Percentiles rank a stretch among this genome's conserved stretches.
Evolutionary conservation across 352 stramenopile genomes (phyloP).

Genomic region (Pythium aquatile): DNA sequence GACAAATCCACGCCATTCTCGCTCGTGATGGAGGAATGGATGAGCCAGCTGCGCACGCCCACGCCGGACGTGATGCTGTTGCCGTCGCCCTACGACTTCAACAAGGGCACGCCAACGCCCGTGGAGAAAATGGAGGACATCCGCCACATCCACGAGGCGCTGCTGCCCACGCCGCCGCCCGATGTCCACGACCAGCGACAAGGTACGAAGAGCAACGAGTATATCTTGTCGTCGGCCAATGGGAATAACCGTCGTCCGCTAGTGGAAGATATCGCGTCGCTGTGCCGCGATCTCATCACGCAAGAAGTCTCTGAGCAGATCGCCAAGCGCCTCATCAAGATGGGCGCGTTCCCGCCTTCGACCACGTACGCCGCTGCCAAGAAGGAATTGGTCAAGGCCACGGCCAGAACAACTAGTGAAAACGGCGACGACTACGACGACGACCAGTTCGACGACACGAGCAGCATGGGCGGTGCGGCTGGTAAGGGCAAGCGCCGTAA

Average conservation of each 20-base stretch:
- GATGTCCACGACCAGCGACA: slow-evolving; percentile 60
- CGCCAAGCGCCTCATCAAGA: slow-evolving; percentile 21
- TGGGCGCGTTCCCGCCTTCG: slow-evolving; percentile 18
- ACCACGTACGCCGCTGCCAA: slow-evolving; percentile 1
- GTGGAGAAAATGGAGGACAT: slow-evolving; percentile 72
- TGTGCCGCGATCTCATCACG: slow-evolving; percentile 75
- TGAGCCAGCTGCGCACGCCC: slow-evolving; percentile 72
- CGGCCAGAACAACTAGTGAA: background rate
- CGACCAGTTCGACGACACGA: slow-evolving; percentile 27
- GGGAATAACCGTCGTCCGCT: slow-evolving; percentile 46
- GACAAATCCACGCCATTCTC: slow-evolving; percentile 60
- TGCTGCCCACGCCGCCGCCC: slow-evolving; percentile 66
- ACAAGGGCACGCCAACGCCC: slow-evolving; percentile 70
- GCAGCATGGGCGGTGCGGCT: slow-evolving; percentile 18
- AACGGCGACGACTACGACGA: slow-evolving; percentile 24
- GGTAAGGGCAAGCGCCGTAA: slow-evolving; percentile 72
- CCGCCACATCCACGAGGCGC: slow-evolving; percentile 65
- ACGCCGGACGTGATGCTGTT: slow-evolving; percentile 79
- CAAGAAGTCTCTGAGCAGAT: slow-evolving; percentile 43
- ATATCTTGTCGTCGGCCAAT: slow-evolving; percentile 37
- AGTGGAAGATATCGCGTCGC: slow-evolving; percentile 74
- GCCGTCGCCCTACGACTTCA: slow-evolving; percentile 78
- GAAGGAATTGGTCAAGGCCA: background rate
- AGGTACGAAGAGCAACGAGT: slow-evolving; percentile 60
- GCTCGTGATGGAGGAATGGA: slow-evolving; percentile 77